Percentiles rank a stretch among this genome's conserved stretches.
Conservation (phyloP, 495 filamentous ascomycete species). For the Penicillium pancosmium region DNA sequence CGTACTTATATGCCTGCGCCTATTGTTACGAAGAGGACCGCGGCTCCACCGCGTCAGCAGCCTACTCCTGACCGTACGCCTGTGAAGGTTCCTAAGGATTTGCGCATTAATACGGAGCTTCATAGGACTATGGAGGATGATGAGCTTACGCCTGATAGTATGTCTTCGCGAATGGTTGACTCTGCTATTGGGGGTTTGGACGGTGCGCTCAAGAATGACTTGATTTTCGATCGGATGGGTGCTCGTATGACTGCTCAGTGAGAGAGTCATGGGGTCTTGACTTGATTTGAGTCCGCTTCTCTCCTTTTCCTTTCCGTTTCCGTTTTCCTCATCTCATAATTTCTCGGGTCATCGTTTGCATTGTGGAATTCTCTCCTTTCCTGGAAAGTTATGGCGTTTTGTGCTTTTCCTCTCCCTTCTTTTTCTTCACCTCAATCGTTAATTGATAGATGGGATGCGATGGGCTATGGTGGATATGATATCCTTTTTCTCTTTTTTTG, state of each 20-base stretch:
- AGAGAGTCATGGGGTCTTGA: constrained; percentile 5
- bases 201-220: constrained; percentile 40
- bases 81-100: constrained; percentile 42
- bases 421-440: neutral
- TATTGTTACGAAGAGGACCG: constrained; percentile 27
- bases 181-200: constrained; percentile 51
- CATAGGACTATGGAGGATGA: constrained; percentile 43
- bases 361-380: constrained; percentile 1
- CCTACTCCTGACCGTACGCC: constrained; percentile 32
- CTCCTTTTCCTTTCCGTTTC: neutral
- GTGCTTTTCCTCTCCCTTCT: constrained; percentile 2
- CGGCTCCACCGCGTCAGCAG: constrained; percentile 20
- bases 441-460: constrained; percentile 11
- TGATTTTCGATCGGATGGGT: constrained; percentile 48
- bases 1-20: constrained; percentile 45
- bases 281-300: neutral
- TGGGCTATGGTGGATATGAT: constrained; percentile 4
- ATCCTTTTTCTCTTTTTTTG: constrained; percentile 5
- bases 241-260: constrained; percentile 39
- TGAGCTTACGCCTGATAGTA: constrained; percentile 67
- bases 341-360: constrained; percentile 8
- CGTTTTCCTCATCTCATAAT: constrained; percentile 1
- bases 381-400: constrained; percentile 21
- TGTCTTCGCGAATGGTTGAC: constrained; percentile 65
- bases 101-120: constrained; percentile 50